Conservation (phyloP, 352 stramenopile species). For the Phytophthora idaei region DNA sequence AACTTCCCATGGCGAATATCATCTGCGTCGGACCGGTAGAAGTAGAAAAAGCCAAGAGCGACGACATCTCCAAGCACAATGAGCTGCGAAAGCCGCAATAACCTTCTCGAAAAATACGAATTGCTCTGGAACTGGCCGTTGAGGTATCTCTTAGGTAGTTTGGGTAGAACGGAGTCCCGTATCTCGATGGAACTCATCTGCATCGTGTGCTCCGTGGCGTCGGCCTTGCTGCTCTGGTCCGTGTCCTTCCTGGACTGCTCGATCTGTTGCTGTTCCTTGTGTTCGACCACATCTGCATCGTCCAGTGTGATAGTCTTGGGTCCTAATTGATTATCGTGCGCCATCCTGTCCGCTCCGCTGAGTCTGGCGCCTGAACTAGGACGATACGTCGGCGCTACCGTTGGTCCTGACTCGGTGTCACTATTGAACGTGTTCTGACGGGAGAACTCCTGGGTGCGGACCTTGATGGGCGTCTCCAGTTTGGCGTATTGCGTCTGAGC, state of each 20-base stretch:
- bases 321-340: conserved; percentile 23
- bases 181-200: conserved; percentile 44
- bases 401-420: conserved; percentile 25
- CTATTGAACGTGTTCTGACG: conserved; percentile 52
- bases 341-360: conserved; percentile 21
- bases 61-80: conserved; percentile 62
- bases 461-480: conserved; percentile 47
- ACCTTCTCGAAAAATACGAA: conserved; percentile 77
- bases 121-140: conserved; percentile 74
- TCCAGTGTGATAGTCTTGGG: conserved; percentile 25
- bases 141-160: conserved; percentile 50
- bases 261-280: conserved; percentile 2
- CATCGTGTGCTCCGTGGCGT: conserved; percentile 33
- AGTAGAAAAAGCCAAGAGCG: conserved; percentile 70
- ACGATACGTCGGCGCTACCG: conserved; percentile 5
- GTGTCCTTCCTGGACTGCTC: conserved; percentile 17
- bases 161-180: conserved; percentile 28
- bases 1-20: conserved; percentile 41
- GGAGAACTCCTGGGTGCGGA: conserved; percentile 21
- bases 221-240: conserved; percentile 28
- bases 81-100: conserved; percentile 66
- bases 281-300: conserved; percentile 3
- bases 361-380: conserved; percentile 1
- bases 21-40: conserved; percentile 35
- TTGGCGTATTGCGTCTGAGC: conserved; percentile 36